phyloP scores from a whole-genome alignment of 2,329 filamentous ascomycete genomes.

The Alternaria gaisen region DNA sequence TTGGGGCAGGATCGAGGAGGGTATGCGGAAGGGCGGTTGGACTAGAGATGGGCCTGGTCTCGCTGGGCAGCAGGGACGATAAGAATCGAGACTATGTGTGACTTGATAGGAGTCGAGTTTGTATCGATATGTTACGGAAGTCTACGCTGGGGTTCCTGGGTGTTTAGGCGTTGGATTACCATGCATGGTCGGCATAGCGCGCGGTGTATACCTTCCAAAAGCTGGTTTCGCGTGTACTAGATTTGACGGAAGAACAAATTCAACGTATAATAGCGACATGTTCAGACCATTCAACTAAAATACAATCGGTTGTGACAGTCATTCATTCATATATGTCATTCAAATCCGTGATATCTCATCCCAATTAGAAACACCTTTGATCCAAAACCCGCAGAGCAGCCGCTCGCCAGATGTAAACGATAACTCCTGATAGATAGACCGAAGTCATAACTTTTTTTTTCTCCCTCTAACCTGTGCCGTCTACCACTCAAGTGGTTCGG shows the following conservation, averaged over 20 bases:
- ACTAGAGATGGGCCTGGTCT: constrained; percentile 70
- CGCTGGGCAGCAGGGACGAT: constrained; percentile 33
- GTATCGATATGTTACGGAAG: constrained; percentile 1
- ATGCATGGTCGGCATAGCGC: constrained; percentile 9
- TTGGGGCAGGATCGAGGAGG: constrained; percentile 87
- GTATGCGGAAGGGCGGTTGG: constrained; percentile 89
- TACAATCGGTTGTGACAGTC: background rate
- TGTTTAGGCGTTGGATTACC: constrained; percentile 19
- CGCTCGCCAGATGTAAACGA: background rate
- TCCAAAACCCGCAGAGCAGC: constrained; percentile 9
- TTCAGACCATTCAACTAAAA: background rate
- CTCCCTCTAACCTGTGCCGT: background rate
- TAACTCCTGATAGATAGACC: background rate
- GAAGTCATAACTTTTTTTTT: background rate
- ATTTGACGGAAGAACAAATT: background rate
- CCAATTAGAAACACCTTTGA: background rate
- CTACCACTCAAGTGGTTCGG: constrained; percentile 90
- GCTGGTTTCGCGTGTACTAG: constrained; percentile 2
- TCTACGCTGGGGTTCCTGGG: constrained; percentile 7
- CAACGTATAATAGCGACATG: background rate
- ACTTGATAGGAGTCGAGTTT: constrained; percentile 12
- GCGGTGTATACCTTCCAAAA: constrained; percentile 10
- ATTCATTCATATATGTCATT: constrained; percentile 1
- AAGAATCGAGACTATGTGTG: background rate
- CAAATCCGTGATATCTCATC: constrained; percentile 9